A percentile compares a stretch with the other conserved stretches of the same genome.
These are phyloP conservation scores for Exophiala spinifera DNA, from an alignment of 2,329 filamentous ascomycete genomes.

Conservation along the genomic window DNA sequence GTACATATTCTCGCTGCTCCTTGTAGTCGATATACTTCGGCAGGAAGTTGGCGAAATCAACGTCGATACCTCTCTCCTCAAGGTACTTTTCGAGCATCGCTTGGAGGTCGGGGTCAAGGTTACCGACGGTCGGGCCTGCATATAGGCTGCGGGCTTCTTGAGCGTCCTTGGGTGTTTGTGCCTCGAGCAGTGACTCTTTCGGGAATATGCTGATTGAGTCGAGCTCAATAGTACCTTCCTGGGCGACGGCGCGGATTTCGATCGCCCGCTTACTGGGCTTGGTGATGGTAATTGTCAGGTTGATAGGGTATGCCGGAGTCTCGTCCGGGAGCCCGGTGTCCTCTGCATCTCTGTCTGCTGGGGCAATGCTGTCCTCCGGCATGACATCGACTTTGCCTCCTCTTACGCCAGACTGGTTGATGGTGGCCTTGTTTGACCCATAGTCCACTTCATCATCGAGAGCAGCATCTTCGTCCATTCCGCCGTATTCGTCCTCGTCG, in stretches of 20 bases:
- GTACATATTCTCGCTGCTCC: slow-evolving; percentile 95
- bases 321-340: slow-evolving; percentile 55
- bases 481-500: slow-evolving; percentile 57
- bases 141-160: slow-evolving; percentile 55
- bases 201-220: slow-evolving; percentile 74
- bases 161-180: slow-evolving; percentile 69
- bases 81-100: slow-evolving; percentile 88
- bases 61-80: slow-evolving; percentile 88
- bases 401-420: slow-evolving; percentile 52
- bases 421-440: slow-evolving; percentile 55
- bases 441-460: slow-evolving; percentile 58
- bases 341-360: slow-evolving; percentile 56
- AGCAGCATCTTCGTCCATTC: slow-evolving; percentile 43
- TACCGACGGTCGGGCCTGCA: slow-evolving; percentile 86
- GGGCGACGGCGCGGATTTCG: slow-evolving; percentile 78
- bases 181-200: slow-evolving; percentile 72
- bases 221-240: slow-evolving; percentile 81
- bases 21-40: slow-evolving; percentile 97
- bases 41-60: slow-evolving; percentile 81
- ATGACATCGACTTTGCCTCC: slow-evolving; percentile 54
- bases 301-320: slow-evolving; percentile 67
- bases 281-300: slow-evolving; percentile 82
- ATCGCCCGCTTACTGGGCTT: slow-evolving; percentile 82
- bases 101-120: slow-evolving; percentile 94
- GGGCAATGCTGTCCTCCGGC: slow-evolving; percentile 55